A percentile compares a stretch with the other conserved stretches of the same genome.
Conservation (phyloP, 2,329 filamentous ascomycete species). For the Ilyonectria robusta region DNA sequence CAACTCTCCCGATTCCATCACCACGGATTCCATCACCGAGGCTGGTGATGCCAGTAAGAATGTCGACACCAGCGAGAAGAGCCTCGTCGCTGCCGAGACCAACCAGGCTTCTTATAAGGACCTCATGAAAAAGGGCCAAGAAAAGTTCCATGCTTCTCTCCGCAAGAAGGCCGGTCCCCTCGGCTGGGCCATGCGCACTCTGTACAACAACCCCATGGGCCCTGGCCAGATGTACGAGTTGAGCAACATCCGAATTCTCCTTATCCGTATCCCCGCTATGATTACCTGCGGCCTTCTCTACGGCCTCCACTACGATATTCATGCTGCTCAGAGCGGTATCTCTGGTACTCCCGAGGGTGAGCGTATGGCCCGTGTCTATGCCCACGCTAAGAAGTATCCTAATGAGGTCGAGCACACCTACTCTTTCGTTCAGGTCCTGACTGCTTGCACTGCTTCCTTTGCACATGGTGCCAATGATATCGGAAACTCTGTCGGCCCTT, state of each 20-base stretch:
- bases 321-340: constrained; percentile 79
- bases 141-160: constrained; percentile 73
- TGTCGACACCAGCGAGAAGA: constrained; percentile 57
- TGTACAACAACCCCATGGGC: constrained; percentile 80
- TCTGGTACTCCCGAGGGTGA: constrained; percentile 78
- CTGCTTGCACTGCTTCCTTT: constrained; percentile 80
- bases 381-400: constrained; percentile 74
- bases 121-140: constrained; percentile 69
- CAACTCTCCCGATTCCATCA: constrained; percentile 44
- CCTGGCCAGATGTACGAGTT: constrained; percentile 80
- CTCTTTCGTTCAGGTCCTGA: constrained; percentile 76
- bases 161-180: constrained; percentile 74
- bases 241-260: constrained; percentile 74
- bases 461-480: constrained; percentile 86
- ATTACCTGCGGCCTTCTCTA: constrained; percentile 76
- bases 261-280: constrained; percentile 79
- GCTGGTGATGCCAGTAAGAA: constrained; percentile 57
- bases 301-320: constrained; percentile 85
- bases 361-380: constrained; percentile 73
- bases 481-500: constrained; percentile 78
- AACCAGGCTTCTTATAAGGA: constrained; percentile 72
- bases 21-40: constrained; percentile 27
- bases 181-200: constrained; percentile 84
- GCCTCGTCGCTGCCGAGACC: constrained; percentile 51
- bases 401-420: constrained; percentile 81